Evolutionary conservation across 1,284 basidiomycete species (phyloP), one percentile per base, ranked within the genome.

Genomic region (Pseudozyma thailandica): DNA sequence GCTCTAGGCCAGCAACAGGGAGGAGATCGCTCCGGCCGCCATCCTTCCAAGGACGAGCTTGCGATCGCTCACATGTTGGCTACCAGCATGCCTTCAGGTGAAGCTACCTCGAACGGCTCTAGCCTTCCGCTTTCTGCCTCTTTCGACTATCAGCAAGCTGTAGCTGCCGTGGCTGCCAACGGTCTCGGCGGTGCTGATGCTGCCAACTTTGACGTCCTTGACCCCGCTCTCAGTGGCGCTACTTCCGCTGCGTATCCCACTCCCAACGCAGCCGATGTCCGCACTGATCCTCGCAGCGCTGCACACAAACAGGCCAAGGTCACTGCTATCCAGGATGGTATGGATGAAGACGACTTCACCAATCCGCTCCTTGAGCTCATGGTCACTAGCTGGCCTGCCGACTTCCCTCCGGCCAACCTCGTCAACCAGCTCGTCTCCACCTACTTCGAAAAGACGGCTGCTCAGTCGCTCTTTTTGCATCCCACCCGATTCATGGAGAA

Each of bases 41-140:
- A 65, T 42, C 71, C 71, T 1, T 73, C 71, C 50, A 68, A 69
- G 21, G 74, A 77, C 49, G 74, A 77, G 61, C 74, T 77, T 13
- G 74, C 74, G 33, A 77, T 77, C 25, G 74, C 74, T 12, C 71
- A 77, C 27, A 69, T 77, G 57, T 70, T 77, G 30, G 74, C 74
- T 28, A 72, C 68, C n/a, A 74, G 72, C 47, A 77, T 77, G 74
- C 74, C 72, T 6, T 66, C 72, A n/a, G 74, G 74, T 4, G 74
- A 77, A 42, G 69, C 61, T 13, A 51, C 51, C 28, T 56, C 70
- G 37, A 62, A 56, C 23, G 57, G 50, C 8, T n/a, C 57, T 6
- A 51, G 37, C 16, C 27, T 63, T 13, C 46, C 60, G 13, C 30
- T 62, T 12, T 56, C 57, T 10, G 35, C 30, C 9, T 53, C 68